Percentiles rank a stretch among this genome's conserved stretches.
Conservation (phyloP, 805 yeast genomes). For the Wickerhamiella vanderwaltii region DNA sequence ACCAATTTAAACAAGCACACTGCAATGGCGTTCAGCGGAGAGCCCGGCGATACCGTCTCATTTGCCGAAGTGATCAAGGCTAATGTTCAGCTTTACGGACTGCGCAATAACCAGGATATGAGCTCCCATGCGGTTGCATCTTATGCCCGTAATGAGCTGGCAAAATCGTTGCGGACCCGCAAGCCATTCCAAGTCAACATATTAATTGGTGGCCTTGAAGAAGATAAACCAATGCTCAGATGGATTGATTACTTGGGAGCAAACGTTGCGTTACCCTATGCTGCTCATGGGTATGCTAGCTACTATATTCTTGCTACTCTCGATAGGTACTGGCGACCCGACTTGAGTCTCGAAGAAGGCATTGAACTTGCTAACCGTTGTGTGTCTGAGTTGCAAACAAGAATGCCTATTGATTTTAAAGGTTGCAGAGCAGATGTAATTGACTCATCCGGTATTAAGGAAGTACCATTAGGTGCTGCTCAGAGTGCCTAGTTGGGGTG, state of each 20-base stretch:
- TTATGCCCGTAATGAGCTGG: constrained; percentile 78
- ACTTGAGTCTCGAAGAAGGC: constrained; percentile 68
- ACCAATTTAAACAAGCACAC: constrained; percentile 60
- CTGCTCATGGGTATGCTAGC: constrained; percentile 98
- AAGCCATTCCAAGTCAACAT: constrained; percentile 92
- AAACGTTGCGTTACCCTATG: constrained; percentile 80
- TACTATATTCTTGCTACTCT: constrained; percentile 82
- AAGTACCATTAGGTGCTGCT: background rate
- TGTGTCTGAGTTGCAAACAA: constrained; percentile 60
- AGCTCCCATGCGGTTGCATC: constrained; percentile 79
- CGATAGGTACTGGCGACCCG: constrained; percentile 78
- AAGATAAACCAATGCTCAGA: constrained; percentile 53
- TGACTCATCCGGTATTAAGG: constrained; percentile 43
- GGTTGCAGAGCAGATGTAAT: constrained; percentile 64
- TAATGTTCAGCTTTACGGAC: constrained; percentile 73
- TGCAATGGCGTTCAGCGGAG: constrained; percentile 85
- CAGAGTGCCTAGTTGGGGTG: background rate
- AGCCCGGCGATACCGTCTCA: constrained; percentile 90
- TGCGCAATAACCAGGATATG: constrained; percentile 73
- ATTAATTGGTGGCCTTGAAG: constrained; percentile 75
- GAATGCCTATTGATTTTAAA: constrained; percentile 92
- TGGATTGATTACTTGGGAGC: constrained; percentile 95
- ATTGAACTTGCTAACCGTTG: constrained; percentile 59
- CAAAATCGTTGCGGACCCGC: constrained; percentile 78
- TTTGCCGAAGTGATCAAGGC: constrained; percentile 93